Base-by-base conservation (phyloP, 495 filamentous ascomycete species). In the Penicillium roqueforti region DNA sequence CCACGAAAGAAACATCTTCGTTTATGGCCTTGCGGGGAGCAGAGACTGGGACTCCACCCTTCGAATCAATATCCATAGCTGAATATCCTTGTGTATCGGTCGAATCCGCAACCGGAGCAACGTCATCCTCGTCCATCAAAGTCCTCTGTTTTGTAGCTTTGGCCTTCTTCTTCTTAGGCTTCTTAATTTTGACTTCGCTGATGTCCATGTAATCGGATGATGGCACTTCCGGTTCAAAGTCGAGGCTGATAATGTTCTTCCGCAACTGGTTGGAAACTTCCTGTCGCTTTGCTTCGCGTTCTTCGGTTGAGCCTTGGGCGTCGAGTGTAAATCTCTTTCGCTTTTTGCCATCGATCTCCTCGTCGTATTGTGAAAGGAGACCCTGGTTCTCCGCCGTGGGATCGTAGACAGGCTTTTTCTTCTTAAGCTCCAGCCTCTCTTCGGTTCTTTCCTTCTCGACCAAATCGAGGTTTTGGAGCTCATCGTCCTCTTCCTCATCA, bases 321-420 rank as follows among this genome's bases (percentile, higher is more conserved):
- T 91, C 90, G 28, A 98, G 73, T 0, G 87, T 95, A 63, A 98
- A 97, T 14, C 78, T 76, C 71, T 95, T 97, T 45, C 82, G 80
- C 71, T 92, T 93, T 74, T 95, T 96, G 50, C 91, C 91, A 37
- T 89, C 82, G 43, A 96, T 95, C 62, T 95, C 92, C 63, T 96
- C 92, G 59, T 97, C 93, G 65, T 98, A 98, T 53, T 98, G 90
- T 20, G 83, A 79, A 41, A 98, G 73, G 25, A 98, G 80, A 44
- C 76, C 79, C 51, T 83, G 75, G 46, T 83, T 87, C 48, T 79
- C 80, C 51, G 83, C 83, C 14, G 83, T 76, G 3, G 92, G 91
- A 60, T 97, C 87, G 61, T 98, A 98, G 2, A 84, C 83, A 0
- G 88, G 88, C 71, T 88, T 91, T 71, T 89, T 89, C 82, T 93